These are phyloP conservation scores for Tricholoma hemisulphureum DNA, from an alignment of 768 basidiomycete genomes.

Conservation along the genomic window DNA sequence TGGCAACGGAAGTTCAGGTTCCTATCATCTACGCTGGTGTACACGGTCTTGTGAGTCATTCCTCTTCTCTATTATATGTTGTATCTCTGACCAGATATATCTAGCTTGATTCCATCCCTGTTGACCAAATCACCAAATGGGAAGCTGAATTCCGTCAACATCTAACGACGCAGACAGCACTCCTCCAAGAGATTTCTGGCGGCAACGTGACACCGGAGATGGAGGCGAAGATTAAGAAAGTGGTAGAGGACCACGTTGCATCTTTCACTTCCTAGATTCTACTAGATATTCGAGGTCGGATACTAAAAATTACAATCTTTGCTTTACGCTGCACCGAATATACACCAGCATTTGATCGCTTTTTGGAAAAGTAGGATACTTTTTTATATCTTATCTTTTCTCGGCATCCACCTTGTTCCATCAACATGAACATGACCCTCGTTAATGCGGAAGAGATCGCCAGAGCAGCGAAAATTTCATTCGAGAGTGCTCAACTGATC, in stretches of 20 bases:
- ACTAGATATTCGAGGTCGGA: conserved; percentile 8
- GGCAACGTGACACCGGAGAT: conserved; percentile 87
- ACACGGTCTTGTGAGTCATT: conserved; percentile 82
- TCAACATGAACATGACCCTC: conserved; percentile 21
- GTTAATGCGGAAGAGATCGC: conserved; percentile 61
- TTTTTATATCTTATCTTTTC: not conserved
- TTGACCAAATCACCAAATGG: conserved; percentile 92
- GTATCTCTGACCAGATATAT: conserved; percentile 1
- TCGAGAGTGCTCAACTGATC: conserved; percentile 84
- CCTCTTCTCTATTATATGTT: not conserved
- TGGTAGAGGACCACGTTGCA: conserved; percentile 84
- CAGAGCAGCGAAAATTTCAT: conserved; percentile 75
- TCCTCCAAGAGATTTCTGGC: conserved; percentile 81
- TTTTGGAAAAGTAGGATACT: not conserved
- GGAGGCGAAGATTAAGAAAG: conserved; percentile 93
- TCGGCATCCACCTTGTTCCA: not conserved
- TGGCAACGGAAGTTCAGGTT: conserved; percentile 94
- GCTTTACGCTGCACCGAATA: conserved; percentile 13
- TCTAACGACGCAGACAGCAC: conserved; percentile 67
- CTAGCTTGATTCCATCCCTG: conserved; percentile 91
- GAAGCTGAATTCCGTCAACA: conserved; percentile 90
- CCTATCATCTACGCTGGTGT: conserved; percentile 99
- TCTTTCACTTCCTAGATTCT: conserved; percentile 63
- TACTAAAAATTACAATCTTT: conserved; percentile 20
- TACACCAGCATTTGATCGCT: too few species aligned